Percentiles rank a stretch among this genome's conserved stretches.
Conservation (phyloP, 1,139 yeast species). For the Hyphopichia pseudoburtonii region DNA sequence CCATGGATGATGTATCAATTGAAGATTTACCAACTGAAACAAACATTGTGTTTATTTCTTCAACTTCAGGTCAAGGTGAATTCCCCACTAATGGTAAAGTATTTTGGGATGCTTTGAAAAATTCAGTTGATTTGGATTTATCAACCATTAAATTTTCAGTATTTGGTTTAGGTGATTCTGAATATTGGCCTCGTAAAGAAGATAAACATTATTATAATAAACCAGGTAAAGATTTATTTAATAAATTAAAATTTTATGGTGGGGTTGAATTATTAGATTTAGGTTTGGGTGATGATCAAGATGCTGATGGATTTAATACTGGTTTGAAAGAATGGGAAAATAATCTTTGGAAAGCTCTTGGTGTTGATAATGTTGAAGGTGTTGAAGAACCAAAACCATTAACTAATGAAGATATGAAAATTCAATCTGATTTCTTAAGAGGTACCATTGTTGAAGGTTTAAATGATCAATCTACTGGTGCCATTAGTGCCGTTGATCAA, state of each 20-base stretch:
- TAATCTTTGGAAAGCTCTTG: constrained; percentile 81
- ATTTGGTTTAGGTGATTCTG: constrained; percentile 91
- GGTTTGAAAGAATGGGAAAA: constrained; percentile 90
- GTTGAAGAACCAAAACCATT: constrained; percentile 95
- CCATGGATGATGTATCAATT: constrained; percentile 82
- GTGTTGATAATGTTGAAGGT: constrained; percentile 79
- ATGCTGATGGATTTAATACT: constrained; percentile 91
- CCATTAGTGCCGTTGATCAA: constrained; percentile 89
- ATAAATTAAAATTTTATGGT: constrained; percentile 66
- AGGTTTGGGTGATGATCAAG: constrained; percentile 96
- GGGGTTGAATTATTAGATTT: constrained; percentile 71
- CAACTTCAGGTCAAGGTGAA: constrained; percentile 98
- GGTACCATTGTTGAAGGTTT: constrained; percentile 93
- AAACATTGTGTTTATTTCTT: constrained; percentile 76
- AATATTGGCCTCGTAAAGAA: constrained; percentile 97
- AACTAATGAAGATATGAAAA: constrained; percentile 94
- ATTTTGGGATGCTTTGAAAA: constrained; percentile 84
- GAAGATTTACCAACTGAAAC: constrained; percentile 84
- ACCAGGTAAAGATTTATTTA: constrained; percentile 76
- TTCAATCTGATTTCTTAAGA: constrained; percentile 80
- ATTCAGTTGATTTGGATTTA: constrained; percentile 69
- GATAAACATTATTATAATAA: constrained; percentile 92
- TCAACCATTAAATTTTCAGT: constrained; percentile 69
- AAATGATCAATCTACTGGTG: constrained; percentile 81
- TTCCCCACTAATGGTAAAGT: constrained; percentile 92